Evolutionary conservation across 257 asterid species (phyloP).

Genomic region (Leonotis leonurus): DNA sequence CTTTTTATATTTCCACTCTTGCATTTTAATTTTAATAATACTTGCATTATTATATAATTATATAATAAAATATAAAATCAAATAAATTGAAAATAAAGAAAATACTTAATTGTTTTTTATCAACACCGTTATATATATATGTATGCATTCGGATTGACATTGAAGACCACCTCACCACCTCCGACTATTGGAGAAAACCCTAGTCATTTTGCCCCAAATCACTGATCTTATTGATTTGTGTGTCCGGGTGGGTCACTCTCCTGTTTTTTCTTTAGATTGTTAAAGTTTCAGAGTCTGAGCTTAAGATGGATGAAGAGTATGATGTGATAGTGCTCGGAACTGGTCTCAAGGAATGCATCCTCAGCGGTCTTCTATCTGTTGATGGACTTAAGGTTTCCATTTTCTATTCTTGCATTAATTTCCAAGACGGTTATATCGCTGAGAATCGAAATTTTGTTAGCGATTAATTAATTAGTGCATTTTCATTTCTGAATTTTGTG

Average conservation of each 20-base stretch:
- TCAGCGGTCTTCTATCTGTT: constrained; percentile 62
- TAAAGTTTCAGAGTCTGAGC: neutral
- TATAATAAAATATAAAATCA: neutral
- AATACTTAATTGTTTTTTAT: neutral
- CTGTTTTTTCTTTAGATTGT: neutral
- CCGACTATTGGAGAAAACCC: constrained; percentile 25
- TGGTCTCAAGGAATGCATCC: constrained; percentile 70
- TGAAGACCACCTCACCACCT: neutral
- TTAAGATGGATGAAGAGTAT: constrained; percentile 56
- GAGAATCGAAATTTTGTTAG: neutral
- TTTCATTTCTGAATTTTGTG: neutral
- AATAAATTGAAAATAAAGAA: neutral
- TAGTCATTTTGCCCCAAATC: constrained; percentile 12
- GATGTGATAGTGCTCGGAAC: constrained; percentile 63
- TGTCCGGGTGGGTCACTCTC: neutral
- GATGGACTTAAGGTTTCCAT: constrained; percentile 45
- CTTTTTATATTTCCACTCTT: too few species aligned
- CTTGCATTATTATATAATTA: too few species aligned
- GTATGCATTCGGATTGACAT: neutral
- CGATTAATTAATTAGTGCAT: neutral
- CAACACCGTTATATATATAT: neutral
- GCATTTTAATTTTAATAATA: too few species aligned
- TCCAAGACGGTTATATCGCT: neutral
- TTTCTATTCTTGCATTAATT: neutral
- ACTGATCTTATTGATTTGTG: constrained; percentile 17